Base-by-base conservation (phyloP, 176 grass and related monocot species). In the Bromus sterilis region DNA sequence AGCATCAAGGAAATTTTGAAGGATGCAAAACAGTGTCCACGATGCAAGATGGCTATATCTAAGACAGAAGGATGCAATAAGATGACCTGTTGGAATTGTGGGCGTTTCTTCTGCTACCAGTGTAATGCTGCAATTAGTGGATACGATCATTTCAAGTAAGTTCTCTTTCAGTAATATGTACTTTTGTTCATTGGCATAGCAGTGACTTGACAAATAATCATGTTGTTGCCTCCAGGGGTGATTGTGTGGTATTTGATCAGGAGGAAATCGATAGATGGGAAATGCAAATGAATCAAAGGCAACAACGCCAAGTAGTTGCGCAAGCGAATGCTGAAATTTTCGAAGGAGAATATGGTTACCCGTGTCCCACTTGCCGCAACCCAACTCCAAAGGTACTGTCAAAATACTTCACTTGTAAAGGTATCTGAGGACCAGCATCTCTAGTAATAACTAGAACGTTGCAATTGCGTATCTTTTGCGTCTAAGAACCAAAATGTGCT, bases 61-160 rank as follows among this genome's bases (percentile, higher is more conserved):
- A 84, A 85, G 81, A 93, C 67, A 61, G 90, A 90, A 83, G 93
- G 93, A 82, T 96, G 93, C 87, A 96, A 96, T 79, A 96, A 92
- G 77, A 96, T 96, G 88, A 37, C 77, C 4, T 96, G 93, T 55
- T 6, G 41, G 33, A 96, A 96, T 34, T 96, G 93, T 35, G 55
- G 81, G 12, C 65, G 86, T 60, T 88, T 39, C 55, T 96, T 96
- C 57, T 96, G 93, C 83, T 96, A 96, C 74, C 87, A 85, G 56
- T 96, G 93, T 75, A 96, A 96, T 49, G 67, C 53, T 60, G 66
- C 65, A 25, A 96, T 96, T 86, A 82, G 79, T 59, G 93, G 90
- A 53, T 96, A 92, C 86, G 93, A 96, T 4, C 93, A 96, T 96
- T 92, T 96, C 77, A 88, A 67, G 93, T 89, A 48, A 29, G 68